A percentile compares a stretch with the other conserved stretches of the same genome.
These are phyloP conservation scores for Ilex paraguariensis DNA, from an alignment of 305 asterid genomes.

Conservation along the genomic window DNA sequence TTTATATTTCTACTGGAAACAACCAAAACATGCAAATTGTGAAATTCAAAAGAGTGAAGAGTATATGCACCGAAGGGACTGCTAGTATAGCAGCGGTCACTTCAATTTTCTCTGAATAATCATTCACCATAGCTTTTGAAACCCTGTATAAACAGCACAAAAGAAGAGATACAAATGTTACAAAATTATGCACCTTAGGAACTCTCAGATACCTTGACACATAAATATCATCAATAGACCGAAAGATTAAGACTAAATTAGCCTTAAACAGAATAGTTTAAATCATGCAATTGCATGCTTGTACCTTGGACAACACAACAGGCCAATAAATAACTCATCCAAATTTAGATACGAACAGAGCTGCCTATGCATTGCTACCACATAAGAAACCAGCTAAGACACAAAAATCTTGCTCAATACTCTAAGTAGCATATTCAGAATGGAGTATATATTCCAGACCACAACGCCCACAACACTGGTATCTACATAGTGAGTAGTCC, in stretches of 20 bases:
- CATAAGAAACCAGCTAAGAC: too few relatives aligned
- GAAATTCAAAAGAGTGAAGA: slow-evolving; percentile 5
- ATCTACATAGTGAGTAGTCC: too few relatives aligned
- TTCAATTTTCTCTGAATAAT: slow-evolving; percentile 71
- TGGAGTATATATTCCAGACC: too few relatives aligned
- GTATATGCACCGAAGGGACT: slow-evolving; percentile 37
- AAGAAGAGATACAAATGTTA: slow-evolving; percentile 1
- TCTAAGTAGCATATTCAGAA: too few relatives aligned
- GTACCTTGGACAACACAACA: too few relatives aligned
- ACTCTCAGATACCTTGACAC: background rate
- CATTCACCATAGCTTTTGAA: slow-evolving; percentile 67
- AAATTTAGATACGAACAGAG: too few relatives aligned
- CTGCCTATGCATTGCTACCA: too few relatives aligned
- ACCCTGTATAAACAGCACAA: slow-evolving; percentile 34
- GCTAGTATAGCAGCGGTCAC: slow-evolving; percentile 66
- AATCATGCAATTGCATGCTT: too few relatives aligned
- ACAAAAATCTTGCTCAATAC: too few relatives aligned
- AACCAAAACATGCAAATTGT: slow-evolving; percentile 5
- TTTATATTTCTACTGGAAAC: background rate
- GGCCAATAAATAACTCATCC: background rate
- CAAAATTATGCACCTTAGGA: background rate
- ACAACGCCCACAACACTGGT: too few relatives aligned
- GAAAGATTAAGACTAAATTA: too few relatives aligned
- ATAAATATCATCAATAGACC: background rate
- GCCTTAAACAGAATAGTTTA: too few relatives aligned